Base-by-base conservation (phyloP, 345 rosid species). In the Anacardium occidentale region DNA sequence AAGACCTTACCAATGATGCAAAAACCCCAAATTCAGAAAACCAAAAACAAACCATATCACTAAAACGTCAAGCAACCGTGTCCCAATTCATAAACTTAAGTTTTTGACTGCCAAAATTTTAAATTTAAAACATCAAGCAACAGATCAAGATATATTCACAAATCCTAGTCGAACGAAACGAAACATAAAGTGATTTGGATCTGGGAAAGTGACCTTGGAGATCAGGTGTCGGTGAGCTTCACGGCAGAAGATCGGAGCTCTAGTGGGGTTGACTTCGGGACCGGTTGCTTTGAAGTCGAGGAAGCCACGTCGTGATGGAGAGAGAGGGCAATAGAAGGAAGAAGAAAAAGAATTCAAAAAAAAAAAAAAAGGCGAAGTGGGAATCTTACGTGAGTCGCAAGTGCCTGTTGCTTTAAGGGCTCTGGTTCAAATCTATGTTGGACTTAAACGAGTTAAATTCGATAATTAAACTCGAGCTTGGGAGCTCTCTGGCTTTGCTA, bases 121-220 rank as follows among this genome's bases (percentile, higher is more conserved):
- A 10, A 3, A 50, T 10, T 11, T 18, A 45, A 20, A 59, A 7
- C 10, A 45, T 20, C 0, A 22, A 45, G 10, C 20, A 58, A 70
- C 57, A 59, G 57, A 58, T 59, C 57, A 26, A 70, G 45, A 59
- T 12, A 29, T 18, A 45, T 59, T 56, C 50, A 10, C 64, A 26
- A 59, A 34, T 34, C 61, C 11, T 48, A 11, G 26, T 6, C 7
- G 29, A 17, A 26, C 3, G 4, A 50, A 32, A 50, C 69, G 26
- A 47, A 47, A 34, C 3, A 67, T n/a, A 11, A n/a, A 5, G 12
- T 26, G 57, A 47, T 58, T 70, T 58, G 73, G 64, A 70, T 70
- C 65, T 58, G 44, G 60, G 44, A 59, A 70, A 47, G 13, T 22
- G 37, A 70, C 74, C 66, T 59, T 47, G 7, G 3, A 9, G 47